Conservation (phyloP, 2,329 filamentous ascomycete species). For the Colletotrichum coccodes region DNA sequence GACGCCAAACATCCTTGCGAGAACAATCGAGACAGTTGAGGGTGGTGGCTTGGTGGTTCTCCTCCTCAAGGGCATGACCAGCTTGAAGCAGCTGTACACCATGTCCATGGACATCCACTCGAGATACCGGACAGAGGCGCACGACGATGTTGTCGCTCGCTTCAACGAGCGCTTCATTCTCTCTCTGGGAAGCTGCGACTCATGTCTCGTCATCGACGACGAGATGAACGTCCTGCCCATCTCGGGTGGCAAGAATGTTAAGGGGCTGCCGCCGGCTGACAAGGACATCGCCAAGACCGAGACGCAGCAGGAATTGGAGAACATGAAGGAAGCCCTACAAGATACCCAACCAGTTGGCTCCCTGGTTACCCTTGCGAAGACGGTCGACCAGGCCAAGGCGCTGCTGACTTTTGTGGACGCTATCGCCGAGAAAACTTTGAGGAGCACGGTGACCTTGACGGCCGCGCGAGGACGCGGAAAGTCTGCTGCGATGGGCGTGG, state of each 20-base stretch:
- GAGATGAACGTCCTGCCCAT: slow-evolving; percentile 98
- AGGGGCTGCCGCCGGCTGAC: slow-evolving; percentile 80
- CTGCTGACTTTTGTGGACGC: slow-evolving; percentile 97
- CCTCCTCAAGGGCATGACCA: slow-evolving; percentile 95
- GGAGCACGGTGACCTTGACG: slow-evolving; percentile 92
- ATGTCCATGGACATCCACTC: slow-evolving; percentile 98
- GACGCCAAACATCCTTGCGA: slow-evolving; percentile 94
- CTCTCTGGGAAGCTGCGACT: slow-evolving; percentile 93
- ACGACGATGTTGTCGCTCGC: slow-evolving; percentile 91
- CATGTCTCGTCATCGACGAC: slow-evolving; percentile 95
- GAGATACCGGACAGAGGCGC: slow-evolving; percentile 94
- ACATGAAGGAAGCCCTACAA: slow-evolving; percentile 86
- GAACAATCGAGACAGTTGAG: slow-evolving; percentile 97
- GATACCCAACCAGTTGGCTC: slow-evolving; percentile 89
- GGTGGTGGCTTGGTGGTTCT: slow-evolving; percentile 92
- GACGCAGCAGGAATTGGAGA: slow-evolving; percentile 80
- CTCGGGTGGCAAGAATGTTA: slow-evolving; percentile 91
- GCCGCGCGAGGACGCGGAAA: slow-evolving; percentile 96
- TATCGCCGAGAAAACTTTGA: slow-evolving; percentile 93
- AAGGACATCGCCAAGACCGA: slow-evolving; percentile 78
- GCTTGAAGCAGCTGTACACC: slow-evolving; percentile 96
- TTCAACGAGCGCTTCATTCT: slow-evolving; percentile 99
- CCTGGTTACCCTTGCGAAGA: slow-evolving; percentile 85
- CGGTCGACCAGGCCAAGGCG: slow-evolving; percentile 95
- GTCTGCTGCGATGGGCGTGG: slow-evolving; percentile 93